Percentiles rank a stretch among this genome's conserved stretches.
phyloP scores from a whole-genome alignment of 169 alveolate genomes.

The Cryptosporidium muris region DNA sequence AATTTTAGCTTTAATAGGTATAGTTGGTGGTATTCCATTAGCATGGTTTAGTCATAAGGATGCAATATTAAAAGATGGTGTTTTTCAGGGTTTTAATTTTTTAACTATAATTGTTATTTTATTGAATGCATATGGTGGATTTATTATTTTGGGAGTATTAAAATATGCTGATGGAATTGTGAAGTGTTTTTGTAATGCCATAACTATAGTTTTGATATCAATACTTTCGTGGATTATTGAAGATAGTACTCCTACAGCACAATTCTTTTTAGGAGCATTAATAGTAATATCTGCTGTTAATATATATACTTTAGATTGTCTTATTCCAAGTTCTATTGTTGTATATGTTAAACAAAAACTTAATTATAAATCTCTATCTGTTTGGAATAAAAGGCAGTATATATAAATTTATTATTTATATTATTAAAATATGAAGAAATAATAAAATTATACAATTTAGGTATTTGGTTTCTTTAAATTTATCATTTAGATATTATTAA shows the following conservation, averaged over 20 bases:
- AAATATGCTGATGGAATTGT: constrained; percentile 59
- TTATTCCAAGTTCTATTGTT: constrained; percentile 3
- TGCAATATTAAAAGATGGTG: constrained; percentile 32
- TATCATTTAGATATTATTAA: not conserved
- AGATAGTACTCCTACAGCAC: constrained; percentile 54
- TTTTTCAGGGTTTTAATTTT: constrained; percentile 62
- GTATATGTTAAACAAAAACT: too few relatives aligned
- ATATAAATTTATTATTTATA: not conserved
- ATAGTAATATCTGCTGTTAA: constrained; percentile 48
- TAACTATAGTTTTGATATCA: constrained; percentile 43
- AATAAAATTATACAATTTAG: not conserved
- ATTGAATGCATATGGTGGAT: constrained; percentile 67
- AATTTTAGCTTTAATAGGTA: constrained; percentile 46
- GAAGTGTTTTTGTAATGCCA: constrained; percentile 63
- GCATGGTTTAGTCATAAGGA: constrained; percentile 62
- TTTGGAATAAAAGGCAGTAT: not conserved
- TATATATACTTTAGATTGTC: constrained; percentile 26
- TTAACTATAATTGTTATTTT: constrained; percentile 47
- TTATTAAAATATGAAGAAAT: not conserved
- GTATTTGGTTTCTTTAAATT: not conserved
- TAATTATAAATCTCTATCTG: not conserved
- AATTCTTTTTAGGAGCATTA: constrained; percentile 42
- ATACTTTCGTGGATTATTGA: constrained; percentile 57
- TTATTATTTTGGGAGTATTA: constrained; percentile 54
- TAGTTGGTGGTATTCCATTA: constrained; percentile 51